phyloP scores from a whole-genome alignment of 1,284 basidiomycete genomes.

The Cutaneotrichosporon cutaneum region DNA sequence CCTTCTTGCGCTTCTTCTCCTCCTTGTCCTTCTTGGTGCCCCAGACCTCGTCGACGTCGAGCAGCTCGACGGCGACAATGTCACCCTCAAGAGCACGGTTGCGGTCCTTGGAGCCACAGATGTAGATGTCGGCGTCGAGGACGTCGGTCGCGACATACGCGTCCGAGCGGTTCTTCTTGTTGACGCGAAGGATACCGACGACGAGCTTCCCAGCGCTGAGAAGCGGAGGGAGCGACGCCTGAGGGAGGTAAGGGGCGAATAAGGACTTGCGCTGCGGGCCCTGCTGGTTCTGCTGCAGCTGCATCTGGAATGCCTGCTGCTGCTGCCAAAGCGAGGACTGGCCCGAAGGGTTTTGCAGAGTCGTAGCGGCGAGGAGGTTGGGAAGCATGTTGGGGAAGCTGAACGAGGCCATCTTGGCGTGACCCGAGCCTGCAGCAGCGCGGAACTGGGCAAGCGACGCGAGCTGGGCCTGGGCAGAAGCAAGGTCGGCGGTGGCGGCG shows the following conservation, averaged over 20 bases:
- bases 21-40: conserved; percentile 99
- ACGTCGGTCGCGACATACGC: conserved; percentile 99
- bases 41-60: conserved; percentile 99
- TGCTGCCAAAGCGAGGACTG: conserved; percentile 68
- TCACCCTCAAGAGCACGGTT: conserved; percentile 98
- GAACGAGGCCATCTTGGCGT: conserved; percentile 95
- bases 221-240: conserved; percentile 93
- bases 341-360: conserved; percentile 61
- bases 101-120: conserved; percentile 96
- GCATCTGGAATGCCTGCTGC: conserved; percentile 72
- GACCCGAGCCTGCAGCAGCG: conserved; percentile 88
- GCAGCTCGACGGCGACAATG: conserved; percentile 95
- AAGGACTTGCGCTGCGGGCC: conserved; percentile 96
- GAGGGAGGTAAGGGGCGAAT: conserved; percentile 97
- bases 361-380: conserved; percentile 91
- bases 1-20: conserved; percentile 99
- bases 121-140: conserved; percentile 97
- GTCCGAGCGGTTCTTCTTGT: conserved; percentile 98
- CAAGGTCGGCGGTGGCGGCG: conserved; percentile 71
- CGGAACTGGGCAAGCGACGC: conserved; percentile 96
- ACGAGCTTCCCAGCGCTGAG: conserved; percentile 98
- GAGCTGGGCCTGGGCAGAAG: conserved; percentile 86
- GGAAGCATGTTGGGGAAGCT: conserved; percentile 96
- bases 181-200: conserved; percentile 94
- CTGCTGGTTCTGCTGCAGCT: conserved; percentile 77